phyloP scores from a whole-genome alignment of 2,329 filamentous ascomycete species.

The Capronia epimyces region DNA sequence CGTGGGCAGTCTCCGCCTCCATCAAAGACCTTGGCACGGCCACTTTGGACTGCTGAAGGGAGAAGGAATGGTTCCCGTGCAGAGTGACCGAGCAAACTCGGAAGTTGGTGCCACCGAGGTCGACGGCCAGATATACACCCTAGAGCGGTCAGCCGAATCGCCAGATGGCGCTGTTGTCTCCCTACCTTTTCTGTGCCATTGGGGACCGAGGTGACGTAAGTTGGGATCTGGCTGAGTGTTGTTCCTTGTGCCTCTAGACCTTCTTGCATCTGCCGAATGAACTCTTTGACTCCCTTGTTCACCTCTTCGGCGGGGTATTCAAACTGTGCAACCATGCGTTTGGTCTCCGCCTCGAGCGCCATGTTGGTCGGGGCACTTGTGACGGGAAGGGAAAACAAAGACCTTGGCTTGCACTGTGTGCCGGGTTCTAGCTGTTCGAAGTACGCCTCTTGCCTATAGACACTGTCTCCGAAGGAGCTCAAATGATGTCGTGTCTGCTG shows the following conservation, averaged over 20 bases:
- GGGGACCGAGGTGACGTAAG: conserved; percentile 90
- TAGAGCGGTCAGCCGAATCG: conserved; percentile 36
- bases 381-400: conserved; percentile 25
- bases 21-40: conserved; percentile 86
- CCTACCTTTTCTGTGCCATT: conserved; percentile 98
- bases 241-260: conserved; percentile 72
- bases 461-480: conserved; percentile 28
- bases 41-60: conserved; percentile 86
- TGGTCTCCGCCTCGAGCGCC: conserved; percentile 61
- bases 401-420: conserved; percentile 29
- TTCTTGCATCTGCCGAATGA: conserved; percentile 80
- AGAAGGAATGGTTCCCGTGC: conserved; percentile 92
- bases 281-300: conserved; percentile 75
- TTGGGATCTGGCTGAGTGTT: conserved; percentile 90
- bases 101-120: conserved; percentile 97
- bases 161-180: conserved; percentile 16
- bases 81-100: conserved; percentile 92
- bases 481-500: conserved; percentile 10
- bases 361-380: conserved; percentile 27
- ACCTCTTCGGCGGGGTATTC: conserved; percentile 74
- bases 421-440: conserved; percentile 28
- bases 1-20: conserved; percentile 76
- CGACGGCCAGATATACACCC: conserved; percentile 93
- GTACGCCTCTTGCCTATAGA: conserved; percentile 29
- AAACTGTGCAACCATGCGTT: conserved; percentile 76